Evolutionary conservation across 2,329 filamentous ascomycete genomes (phyloP).

Genomic region (Ilyonectria robusta): DNA sequence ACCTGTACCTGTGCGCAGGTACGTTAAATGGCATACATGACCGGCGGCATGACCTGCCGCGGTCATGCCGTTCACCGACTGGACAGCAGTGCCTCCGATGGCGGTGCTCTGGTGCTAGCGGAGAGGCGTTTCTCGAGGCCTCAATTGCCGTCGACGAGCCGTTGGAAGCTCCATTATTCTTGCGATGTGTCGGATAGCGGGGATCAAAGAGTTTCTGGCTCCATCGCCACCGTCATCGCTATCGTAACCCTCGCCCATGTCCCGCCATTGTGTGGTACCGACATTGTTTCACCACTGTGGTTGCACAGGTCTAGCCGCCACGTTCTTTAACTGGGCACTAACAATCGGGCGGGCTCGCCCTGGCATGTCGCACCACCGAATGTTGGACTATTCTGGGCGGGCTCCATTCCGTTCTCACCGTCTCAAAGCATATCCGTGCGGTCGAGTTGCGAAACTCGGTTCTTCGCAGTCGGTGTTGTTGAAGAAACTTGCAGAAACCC

Average conservation of each 20-base stretch:
- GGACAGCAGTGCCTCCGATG: constrained; percentile 7
- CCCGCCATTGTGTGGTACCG: constrained; percentile 11
- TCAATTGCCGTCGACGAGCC: constrained; percentile 10
- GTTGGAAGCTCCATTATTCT: constrained; percentile 15
- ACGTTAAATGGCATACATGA: constrained; percentile 14
- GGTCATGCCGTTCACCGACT: constrained; percentile 20
- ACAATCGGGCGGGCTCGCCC: neutral
- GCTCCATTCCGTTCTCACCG: neutral
- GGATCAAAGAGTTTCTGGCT: neutral
- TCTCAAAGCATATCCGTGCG: constrained; percentile 6
- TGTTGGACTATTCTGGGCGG: constrained; percentile 1
- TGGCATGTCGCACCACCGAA: constrained; percentile 19
- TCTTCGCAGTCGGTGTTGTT: neutral
- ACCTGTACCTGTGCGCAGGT: constrained; percentile 15
- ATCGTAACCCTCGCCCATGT: neutral
- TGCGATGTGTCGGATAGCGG: neutral
- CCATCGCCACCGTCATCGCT: constrained; percentile 3
- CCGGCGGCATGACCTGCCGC: constrained; percentile 15
- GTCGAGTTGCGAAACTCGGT: constrained; percentile 1
- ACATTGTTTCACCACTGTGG: constrained; percentile 19
- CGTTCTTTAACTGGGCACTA: constrained; percentile 14
- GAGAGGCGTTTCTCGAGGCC: constrained; percentile 11
- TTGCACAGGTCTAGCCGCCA: constrained; percentile 28
- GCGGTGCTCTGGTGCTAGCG: constrained; percentile 5
- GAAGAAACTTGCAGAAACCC: neutral